A percentile compares a stretch with the other conserved stretches of the same genome.
phyloP scores from a whole-genome alignment of 768 basidiomycete genomes.

The Serendipita vermifera region DNA sequence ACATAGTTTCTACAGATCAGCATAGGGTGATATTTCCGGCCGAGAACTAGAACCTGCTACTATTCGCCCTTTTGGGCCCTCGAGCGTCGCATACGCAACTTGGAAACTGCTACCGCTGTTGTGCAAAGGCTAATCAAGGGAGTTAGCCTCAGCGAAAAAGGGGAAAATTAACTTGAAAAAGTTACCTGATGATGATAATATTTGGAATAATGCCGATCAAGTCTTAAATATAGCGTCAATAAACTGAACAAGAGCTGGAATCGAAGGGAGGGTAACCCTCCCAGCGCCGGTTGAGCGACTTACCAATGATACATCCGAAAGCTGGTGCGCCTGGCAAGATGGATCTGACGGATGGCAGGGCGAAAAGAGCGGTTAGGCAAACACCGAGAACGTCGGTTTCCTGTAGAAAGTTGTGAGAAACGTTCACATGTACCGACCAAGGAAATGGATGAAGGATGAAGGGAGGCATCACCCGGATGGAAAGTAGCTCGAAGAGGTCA shows the following conservation, averaged over 20 bases:
- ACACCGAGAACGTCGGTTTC: not conserved
- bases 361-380: not conserved
- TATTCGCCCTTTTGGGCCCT: not conserved
- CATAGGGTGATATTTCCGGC: no score
- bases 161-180: not conserved
- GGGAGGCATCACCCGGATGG: not conserved
- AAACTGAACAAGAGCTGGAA: not conserved
- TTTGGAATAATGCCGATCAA: constrained; percentile 2
- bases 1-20: no score
- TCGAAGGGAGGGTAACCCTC: not conserved
- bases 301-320: no score
- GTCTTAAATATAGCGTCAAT: not conserved
- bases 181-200: not conserved
- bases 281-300: not conserved
- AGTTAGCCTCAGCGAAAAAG: not conserved
- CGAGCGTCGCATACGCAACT: not conserved
- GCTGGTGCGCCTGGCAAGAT: not conserved
- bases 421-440: not conserved
- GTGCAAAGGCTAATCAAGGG: not conserved
- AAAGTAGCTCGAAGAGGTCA: no score
- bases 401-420: not conserved
- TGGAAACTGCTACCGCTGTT: not conserved
- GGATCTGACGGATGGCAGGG: not conserved
- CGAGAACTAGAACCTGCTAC: no score
- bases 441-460: not conserved